phyloP scores from a whole-genome alignment of 768 basidiomycete genomes.

The Antrodiella citrinella region DNA sequence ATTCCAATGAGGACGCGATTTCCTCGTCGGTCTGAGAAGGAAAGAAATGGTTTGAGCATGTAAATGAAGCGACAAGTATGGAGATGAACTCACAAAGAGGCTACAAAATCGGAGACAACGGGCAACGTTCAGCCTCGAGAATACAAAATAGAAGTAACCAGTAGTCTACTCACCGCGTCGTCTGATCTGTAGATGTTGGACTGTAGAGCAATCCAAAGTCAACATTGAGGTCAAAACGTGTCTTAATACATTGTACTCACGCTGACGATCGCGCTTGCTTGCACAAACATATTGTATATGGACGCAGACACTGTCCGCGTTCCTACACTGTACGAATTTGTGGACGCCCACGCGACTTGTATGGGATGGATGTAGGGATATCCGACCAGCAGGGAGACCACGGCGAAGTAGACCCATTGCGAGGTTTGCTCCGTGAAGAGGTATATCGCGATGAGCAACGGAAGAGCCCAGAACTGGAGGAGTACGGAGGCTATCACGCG shows the following conservation, averaged over 20 bases:
- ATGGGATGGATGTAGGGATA: constrained; percentile 36
- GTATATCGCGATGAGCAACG: constrained; percentile 49
- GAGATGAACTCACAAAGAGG: constrained; percentile 21
- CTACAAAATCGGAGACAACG: too few species aligned
- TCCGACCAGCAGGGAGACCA: constrained; percentile 46
- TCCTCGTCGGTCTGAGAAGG: constrained; percentile 46
- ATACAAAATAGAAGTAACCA: constrained; percentile 25
- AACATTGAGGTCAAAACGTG: neutral
- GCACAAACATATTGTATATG: constrained; percentile 60
- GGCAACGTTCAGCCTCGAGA: constrained; percentile 1
- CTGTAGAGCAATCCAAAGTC: constrained; percentile 17
- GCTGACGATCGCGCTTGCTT: constrained; percentile 43
- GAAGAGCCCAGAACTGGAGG: constrained; percentile 55
- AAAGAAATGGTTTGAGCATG: neutral
- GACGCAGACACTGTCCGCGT: constrained; percentile 37
- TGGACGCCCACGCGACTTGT: constrained; percentile 44
- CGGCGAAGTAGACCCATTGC: constrained; percentile 48
- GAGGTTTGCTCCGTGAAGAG: constrained; percentile 40
- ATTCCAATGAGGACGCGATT: constrained; percentile 51
- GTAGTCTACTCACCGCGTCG: constrained; percentile 30
- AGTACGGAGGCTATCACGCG: constrained; percentile 41
- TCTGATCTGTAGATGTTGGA: constrained; percentile 48
- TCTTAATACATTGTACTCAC: constrained; percentile 20
- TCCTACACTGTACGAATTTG: constrained; percentile 53
- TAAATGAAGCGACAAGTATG: neutral